phyloP scores from a whole-genome alignment of 1,284 basidiomycete species.

The Ceratobasidium sp. region DNA sequence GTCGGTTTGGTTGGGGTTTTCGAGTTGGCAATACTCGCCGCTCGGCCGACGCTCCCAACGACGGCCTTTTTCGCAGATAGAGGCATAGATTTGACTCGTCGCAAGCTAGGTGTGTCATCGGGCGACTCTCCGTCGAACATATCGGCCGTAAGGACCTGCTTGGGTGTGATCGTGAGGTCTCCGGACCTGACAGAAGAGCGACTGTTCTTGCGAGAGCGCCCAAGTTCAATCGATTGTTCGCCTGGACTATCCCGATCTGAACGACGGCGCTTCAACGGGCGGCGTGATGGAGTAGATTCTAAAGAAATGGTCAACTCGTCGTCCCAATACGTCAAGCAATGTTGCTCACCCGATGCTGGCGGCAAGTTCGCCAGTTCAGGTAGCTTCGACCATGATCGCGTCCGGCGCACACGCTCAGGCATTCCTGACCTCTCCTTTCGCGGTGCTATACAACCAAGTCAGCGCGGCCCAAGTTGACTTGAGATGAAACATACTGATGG shows the following conservation, averaged over 20 bases:
- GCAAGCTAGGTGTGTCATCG: slow-evolving; percentile 3
- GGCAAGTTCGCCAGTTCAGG: background rate
- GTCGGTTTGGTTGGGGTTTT: background rate
- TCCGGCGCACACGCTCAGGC: slow-evolving; percentile 31
- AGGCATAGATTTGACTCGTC: slow-evolving; percentile 20
- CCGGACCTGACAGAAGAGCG: background rate
- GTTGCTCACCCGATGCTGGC: background rate
- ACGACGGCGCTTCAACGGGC: slow-evolving; percentile 31
- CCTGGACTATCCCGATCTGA: slow-evolving; percentile 17
- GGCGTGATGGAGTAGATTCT: slow-evolving; percentile 22
- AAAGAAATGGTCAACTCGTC: background rate
- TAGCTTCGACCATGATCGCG: slow-evolving; percentile 29
- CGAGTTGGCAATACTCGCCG: background rate
- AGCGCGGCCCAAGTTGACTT: background rate
- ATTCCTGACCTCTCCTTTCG: slow-evolving; percentile 15
- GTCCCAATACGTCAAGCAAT: background rate
- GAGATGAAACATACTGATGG: background rate
- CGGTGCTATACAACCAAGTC: background rate
- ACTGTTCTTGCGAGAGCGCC: slow-evolving; percentile 18
- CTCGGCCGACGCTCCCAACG: background rate
- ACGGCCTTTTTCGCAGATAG: background rate
- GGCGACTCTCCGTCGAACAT: slow-evolving; percentile 12
- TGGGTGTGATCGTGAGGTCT: slow-evolving; percentile 3
- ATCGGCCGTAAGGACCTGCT: slow-evolving; percentile 20
- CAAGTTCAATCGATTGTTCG: background rate